Conservation (phyloP, 2,329 filamentous ascomycete genomes). For the Davidsoniella australis region DNA sequence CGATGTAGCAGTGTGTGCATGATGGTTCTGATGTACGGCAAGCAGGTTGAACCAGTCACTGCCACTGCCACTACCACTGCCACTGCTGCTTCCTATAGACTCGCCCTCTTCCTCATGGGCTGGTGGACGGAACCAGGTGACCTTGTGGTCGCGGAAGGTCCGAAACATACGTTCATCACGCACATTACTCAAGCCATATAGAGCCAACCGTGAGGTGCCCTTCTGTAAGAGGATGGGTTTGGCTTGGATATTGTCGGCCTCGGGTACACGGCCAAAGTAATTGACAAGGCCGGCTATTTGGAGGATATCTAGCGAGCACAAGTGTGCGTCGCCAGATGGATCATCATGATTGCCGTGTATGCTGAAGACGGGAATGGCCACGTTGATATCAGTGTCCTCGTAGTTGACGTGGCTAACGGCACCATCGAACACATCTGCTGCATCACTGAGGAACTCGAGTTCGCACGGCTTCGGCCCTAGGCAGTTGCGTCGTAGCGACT, state of each 20-base stretch:
- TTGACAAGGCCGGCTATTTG: conserved; percentile 86
- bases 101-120: conserved; percentile 42
- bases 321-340: conserved; percentile 86
- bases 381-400: conserved; percentile 90
- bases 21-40: conserved; percentile 90
- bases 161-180: conserved; percentile 87
- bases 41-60: conserved; percentile 93
- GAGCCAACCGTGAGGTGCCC: conserved; percentile 74
- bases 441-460: conserved; percentile 85
- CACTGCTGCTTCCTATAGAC: conserved; percentile 23
- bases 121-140: conserved; percentile 71
- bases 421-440: conserved; percentile 74
- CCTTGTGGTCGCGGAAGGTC: conserved; percentile 81
- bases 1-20: conserved; percentile 79
- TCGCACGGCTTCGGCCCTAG: conserved; percentile 91
- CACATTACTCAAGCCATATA: conserved; percentile 92
- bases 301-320: conserved; percentile 76
- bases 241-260: conserved; percentile 83
- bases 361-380: conserved; percentile 92
- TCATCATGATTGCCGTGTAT: conserved; percentile 99
- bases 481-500: conserved; percentile 81
- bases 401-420: conserved; percentile 94
- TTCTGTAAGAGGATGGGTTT: conserved; percentile 91
- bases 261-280: conserved; percentile 83
- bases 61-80: conserved; percentile 24